phyloP scores from a whole-genome alignment of 129 eudicot genomes.

The Scalesia atractyloides region DNA sequence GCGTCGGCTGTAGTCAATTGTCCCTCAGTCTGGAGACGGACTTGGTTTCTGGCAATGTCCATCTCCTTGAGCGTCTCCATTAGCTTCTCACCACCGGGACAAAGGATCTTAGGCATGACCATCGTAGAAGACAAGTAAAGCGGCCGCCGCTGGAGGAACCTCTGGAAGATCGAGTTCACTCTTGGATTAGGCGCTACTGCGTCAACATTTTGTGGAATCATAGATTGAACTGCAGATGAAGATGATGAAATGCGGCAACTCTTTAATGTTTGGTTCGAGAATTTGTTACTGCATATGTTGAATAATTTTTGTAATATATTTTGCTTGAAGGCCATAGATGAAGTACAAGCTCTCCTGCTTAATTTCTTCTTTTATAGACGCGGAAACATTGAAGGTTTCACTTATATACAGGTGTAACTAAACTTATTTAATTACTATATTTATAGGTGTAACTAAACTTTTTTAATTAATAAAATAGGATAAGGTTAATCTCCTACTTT shows the following conservation, averaged over 20 bases:
- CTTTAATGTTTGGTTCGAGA: slow-evolving; percentile 37
- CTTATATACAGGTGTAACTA: slow-evolving; percentile 35
- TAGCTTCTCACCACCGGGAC: slow-evolving; percentile 46
- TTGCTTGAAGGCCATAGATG: slow-evolving; percentile 79
- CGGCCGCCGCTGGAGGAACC: slow-evolving; percentile 49
- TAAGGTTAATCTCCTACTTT: background rate
- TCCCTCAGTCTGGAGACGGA: slow-evolving; percentile 41
- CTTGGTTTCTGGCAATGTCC: slow-evolving; percentile 52
- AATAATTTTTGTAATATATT: slow-evolving; percentile 50
- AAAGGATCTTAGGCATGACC: slow-evolving; percentile 27
- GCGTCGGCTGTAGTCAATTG: slow-evolving; percentile 57
- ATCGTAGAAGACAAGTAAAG: slow-evolving; percentile 27
- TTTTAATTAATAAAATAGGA: slow-evolving; percentile 5
- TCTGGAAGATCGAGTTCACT: slow-evolving; percentile 41
- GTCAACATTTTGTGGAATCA: slow-evolving; percentile 32
- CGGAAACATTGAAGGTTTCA: background rate
- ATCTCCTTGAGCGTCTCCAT: slow-evolving; percentile 55
- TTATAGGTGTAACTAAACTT: slow-evolving; percentile 34
- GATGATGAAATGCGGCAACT: slow-evolving; percentile 56
- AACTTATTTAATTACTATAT: slow-evolving; percentile 18
- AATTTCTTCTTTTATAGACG: background rate
- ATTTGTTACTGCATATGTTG: slow-evolving; percentile 32
- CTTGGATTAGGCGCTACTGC: slow-evolving; percentile 45
- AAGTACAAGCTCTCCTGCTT: background rate
- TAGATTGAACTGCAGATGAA: slow-evolving; percentile 29